A percentile compares a stretch with the other conserved stretches of the same genome.
Evolutionary conservation across 805 yeast genomes (phyloP).

Genomic region (Candida sithepensis): DNA sequence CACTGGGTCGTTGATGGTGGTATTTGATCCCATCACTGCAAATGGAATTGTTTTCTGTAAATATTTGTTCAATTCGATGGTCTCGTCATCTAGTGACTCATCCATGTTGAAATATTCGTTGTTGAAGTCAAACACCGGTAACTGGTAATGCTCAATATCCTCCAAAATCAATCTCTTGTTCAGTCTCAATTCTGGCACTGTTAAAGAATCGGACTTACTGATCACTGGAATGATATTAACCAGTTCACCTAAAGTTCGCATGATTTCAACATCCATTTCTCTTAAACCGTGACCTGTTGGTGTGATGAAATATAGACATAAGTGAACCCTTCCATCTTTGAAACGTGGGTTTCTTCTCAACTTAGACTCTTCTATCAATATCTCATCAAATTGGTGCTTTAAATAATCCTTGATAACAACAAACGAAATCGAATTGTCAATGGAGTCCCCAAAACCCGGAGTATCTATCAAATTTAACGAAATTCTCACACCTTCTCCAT

Average conservation of each 20-base stretch:
- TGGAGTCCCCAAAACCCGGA: conserved; percentile 76
- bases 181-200: conserved; percentile 61
- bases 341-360: conserved; percentile 83
- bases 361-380: conserved; percentile 72
- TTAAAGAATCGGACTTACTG: conserved; percentile 75
- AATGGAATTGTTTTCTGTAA: conserved; percentile 56
- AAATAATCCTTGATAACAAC: conserved; percentile 71
- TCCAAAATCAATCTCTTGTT: conserved; percentile 74
- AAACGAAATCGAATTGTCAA: conserved; percentile 66
- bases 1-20: conserved; percentile 31
- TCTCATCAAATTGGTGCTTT: conserved; percentile 81
- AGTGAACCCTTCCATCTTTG: conserved; percentile 80
- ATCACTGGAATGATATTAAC: conserved; percentile 85
- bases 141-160: conserved; percentile 65
- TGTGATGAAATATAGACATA: conserved; percentile 71
- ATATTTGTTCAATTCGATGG: conserved; percentile 28
- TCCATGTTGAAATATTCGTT: conserved; percentile 43
- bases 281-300: conserved; percentile 63
- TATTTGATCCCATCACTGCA: conserved; percentile 60
- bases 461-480: conserved; percentile 74
- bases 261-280: conserved; percentile 69
- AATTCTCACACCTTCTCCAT: conserved; percentile 81
- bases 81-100: conserved; percentile 29
- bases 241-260: conserved; percentile 63
- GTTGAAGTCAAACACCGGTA: conserved; percentile 78